These are phyloP conservation scores for Discostella pseudostelligera DNA, from an alignment of 108 stramenopile species.

Conservation along the genomic window DNA sequence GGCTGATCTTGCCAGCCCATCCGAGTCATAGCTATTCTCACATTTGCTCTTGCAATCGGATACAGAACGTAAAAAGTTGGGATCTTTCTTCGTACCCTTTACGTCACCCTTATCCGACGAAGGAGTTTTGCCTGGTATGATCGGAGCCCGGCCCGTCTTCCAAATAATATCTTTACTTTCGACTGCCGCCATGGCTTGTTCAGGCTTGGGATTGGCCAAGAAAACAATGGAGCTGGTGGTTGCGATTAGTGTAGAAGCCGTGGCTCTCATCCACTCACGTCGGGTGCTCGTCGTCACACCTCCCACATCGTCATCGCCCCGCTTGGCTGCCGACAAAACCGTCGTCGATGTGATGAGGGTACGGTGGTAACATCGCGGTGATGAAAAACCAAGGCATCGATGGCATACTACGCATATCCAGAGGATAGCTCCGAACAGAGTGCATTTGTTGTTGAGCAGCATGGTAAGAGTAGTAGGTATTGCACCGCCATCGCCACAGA, in stretches of 20 bases:
- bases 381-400: constrained; percentile 6
- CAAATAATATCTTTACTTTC: constrained; percentile 27
- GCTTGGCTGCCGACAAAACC: background rate
- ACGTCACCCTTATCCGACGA: constrained; percentile 64
- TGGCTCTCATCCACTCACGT: constrained; percentile 18
- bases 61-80: constrained; percentile 73
- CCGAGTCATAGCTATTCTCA: constrained; percentile 52
- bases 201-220: background rate
- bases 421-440: constrained; percentile 7
- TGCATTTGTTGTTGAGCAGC: background rate
- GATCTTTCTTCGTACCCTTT: constrained; percentile 78
- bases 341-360: background rate
- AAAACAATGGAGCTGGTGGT: constrained; percentile 3
- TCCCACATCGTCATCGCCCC: background rate
- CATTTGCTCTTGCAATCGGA: constrained; percentile 73
- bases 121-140: constrained; percentile 70
- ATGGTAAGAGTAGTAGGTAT: too few relatives aligned
- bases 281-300: background rate
- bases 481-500: too few relatives aligned
- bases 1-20: constrained; percentile 71
- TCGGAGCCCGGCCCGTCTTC: constrained; percentile 58
- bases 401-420: constrained; percentile 2
- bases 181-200: constrained; percentile 2
- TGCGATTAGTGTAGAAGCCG: constrained; percentile 3
- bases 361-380: background rate